Evolutionary conservation across 2,329 filamentous ascomycete genomes (phyloP), one percentile per base, ranked within the genome.

Genomic region (Neopestalotiopsis rosae): DNA sequence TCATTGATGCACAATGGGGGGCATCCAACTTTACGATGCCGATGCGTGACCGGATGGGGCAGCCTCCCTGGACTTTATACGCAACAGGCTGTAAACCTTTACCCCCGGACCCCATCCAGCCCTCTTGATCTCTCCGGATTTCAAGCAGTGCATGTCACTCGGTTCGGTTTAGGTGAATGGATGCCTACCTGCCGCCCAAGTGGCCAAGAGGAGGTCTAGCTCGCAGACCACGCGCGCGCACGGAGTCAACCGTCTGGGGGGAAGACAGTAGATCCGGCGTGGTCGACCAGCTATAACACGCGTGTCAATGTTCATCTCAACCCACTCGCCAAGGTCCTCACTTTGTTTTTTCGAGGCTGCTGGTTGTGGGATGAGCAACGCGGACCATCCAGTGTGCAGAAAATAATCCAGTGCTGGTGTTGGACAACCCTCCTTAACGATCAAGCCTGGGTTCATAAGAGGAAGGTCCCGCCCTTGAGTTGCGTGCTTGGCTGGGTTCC

Each of bases 141-240:
- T 62, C 59, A 34, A 5, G 28, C 24, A 62, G 30, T 10, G 59
- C 17, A 9, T 28, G 30, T 62, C 59, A 62, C 59, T 62, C 59
- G 59, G 59, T 62, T 62, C 59, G 32, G 59, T 24, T 42, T 59
- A 14, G 59, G 59, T 40, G 59, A 62, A 13, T 38, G 59, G 59
- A 62, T 38, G 59, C 59, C 59, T 17, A 62, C 1, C 32, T 59
- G 57, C 57, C 57, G 57, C 57, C 57, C 57, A 13, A 34, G 32
- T 28, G 24, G 59, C 5, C 59, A 38, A 62, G 45, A 20, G 59
- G 34, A 30, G 59, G 59, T 62, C 59, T 40, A 62, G 59, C 59
- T 40, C 57, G 12, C 24, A 28, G 3, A 28, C 24, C 24, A 62
- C 17, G 59, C 34, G 59, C 40, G 40, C 59, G 40, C 59, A 62